Evolutionary conservation across 2,329 filamentous ascomycete species (phyloP).

Genomic region (Myriangium duriaei): DNA sequence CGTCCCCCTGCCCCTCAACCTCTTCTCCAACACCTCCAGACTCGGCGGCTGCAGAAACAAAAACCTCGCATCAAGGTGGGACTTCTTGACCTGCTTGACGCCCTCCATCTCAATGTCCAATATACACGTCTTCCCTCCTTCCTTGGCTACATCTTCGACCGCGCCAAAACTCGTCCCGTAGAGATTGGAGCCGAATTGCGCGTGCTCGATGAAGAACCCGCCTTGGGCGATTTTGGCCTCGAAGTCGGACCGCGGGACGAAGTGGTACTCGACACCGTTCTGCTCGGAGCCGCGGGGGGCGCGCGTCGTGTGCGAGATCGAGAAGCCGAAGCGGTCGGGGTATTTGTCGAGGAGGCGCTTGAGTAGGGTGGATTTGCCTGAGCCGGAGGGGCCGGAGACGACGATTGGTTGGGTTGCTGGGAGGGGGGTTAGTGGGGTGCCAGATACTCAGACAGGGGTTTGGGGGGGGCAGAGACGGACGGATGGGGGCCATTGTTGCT

Average conservation of each 20-base stretch:
- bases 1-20: constrained; percentile 64
- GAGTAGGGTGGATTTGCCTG: constrained; percentile 72
- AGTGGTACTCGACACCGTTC: constrained; percentile 73
- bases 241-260: constrained; percentile 55
- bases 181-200: constrained; percentile 70
- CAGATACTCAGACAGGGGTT: not conserved
- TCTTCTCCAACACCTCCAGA: constrained; percentile 58
- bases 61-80: constrained; percentile 62
- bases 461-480: not conserved
- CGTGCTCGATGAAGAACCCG: constrained; percentile 84
- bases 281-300: constrained; percentile 60
- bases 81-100: constrained; percentile 82
- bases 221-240: constrained; percentile 51
- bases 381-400: constrained; percentile 67
- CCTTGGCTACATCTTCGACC: constrained; percentile 59
- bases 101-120: constrained; percentile 98
- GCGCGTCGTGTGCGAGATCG: constrained; percentile 61
- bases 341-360: constrained; percentile 56
- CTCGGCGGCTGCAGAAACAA: constrained; percentile 76
- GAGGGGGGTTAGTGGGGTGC: not conserved
- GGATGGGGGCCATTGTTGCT: constrained; percentile 8
- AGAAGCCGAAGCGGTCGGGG: constrained; percentile 53
- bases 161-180: constrained; percentile 78
- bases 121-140: constrained; percentile 56
- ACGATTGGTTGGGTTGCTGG: constrained; percentile 44